Conservation (phyloP, 495 filamentous ascomycete species). For the Aspergillus olivimuriae region DNA sequence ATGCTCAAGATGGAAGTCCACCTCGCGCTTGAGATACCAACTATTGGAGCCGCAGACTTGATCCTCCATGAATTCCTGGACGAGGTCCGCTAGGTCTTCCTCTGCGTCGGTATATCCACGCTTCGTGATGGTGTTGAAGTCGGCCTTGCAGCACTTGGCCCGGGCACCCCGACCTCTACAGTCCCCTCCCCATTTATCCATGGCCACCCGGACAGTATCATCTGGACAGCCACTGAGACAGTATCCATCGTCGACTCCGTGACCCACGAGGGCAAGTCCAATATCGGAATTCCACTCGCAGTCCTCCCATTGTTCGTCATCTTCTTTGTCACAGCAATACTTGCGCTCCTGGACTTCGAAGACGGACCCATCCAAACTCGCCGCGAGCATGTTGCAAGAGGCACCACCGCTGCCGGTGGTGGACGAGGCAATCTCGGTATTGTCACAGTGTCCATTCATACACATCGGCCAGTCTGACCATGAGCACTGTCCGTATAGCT, state of each 20-base stretch:
- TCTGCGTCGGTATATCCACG: neutral
- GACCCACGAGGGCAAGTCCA: neutral
- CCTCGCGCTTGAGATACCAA: neutral
- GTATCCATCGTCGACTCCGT: neutral
- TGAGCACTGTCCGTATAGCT: neutral
- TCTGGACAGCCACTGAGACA: neutral
- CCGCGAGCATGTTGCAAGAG: neutral
- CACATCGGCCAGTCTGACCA: neutral
- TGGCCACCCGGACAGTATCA: neutral
- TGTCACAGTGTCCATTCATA: neutral
- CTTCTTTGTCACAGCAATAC: neutral
- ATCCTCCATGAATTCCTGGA: neutral
- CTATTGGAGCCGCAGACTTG: neutral
- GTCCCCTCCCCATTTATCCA: neutral
- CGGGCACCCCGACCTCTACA: neutral
- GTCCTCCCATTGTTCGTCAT: neutral
- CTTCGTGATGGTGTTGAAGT: neutral
- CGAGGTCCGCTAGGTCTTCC: neutral
- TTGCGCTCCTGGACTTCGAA: neutral
- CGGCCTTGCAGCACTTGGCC: neutral
- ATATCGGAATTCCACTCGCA: neutral
- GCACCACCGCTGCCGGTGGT: neutral
- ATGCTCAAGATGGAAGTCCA: neutral
- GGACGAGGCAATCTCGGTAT: neutral
- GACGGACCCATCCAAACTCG: neutral